These are phyloP conservation scores for Aphanomyces astaci DNA, from an alignment of 352 stramenopile genomes.

Conservation along the genomic window DNA sequence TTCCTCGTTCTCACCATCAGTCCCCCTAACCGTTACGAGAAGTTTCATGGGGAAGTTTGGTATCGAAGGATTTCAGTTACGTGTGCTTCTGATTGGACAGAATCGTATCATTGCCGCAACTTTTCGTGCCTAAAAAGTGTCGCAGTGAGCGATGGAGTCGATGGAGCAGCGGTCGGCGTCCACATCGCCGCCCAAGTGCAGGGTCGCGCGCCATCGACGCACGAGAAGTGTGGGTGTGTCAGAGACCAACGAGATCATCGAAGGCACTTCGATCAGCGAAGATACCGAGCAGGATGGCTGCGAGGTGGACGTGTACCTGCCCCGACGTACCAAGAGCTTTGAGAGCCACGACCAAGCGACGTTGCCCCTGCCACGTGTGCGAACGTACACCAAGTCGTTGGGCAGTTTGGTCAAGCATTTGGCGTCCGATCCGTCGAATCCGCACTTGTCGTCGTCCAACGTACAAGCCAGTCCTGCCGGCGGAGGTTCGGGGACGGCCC, in stretches of 20 bases:
- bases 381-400: constrained; percentile 72
- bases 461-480: not conserved
- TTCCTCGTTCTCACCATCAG: no score
- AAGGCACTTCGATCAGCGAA: not conserved
- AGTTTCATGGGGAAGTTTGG: not conserved
- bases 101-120: not conserved
- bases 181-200: not conserved
- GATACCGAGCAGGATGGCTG: constrained; percentile 22
- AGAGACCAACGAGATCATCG: not conserved
- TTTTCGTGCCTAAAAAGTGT: no score
- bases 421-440: constrained; percentile 30
- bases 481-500: constrained; percentile 18
- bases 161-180: not conserved
- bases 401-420: constrained; percentile 76
- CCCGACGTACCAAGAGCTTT: constrained; percentile 51
- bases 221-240: constrained; percentile 13
- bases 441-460: not conserved
- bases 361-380: constrained; percentile 32
- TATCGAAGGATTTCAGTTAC: not conserved
- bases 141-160: not conserved
- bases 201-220: constrained; percentile 5
- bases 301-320: constrained; percentile 14
- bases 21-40: not conserved
- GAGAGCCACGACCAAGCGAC: constrained; percentile 29
- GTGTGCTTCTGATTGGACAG: no score